These are phyloP conservation scores for Microdochium bolleyi DNA, from an alignment of 2,329 filamentous ascomycete genomes.

Conservation along the genomic window DNA sequence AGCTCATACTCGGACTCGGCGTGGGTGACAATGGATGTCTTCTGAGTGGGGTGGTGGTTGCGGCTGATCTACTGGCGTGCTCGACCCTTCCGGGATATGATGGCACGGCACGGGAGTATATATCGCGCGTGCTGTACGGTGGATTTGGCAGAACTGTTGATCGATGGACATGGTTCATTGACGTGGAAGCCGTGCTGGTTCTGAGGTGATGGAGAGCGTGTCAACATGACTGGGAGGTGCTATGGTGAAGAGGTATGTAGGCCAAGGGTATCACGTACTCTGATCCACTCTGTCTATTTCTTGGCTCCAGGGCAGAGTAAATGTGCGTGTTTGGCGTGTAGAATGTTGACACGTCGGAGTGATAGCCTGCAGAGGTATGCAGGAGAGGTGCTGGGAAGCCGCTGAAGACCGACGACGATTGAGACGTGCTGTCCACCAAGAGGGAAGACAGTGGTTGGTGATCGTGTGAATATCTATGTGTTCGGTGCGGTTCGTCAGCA, in stretches of 20 bases:
- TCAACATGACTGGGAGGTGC: conserved; percentile 6
- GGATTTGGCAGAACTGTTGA: conserved; percentile 44
- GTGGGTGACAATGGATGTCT: conserved; percentile 47
- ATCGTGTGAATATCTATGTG: conserved; percentile 46
- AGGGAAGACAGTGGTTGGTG: conserved; percentile 38
- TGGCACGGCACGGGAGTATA: conserved; percentile 44
- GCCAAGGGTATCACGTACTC: conserved; percentile 36
- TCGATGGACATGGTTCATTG: conserved; percentile 51
- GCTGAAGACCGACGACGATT: conserved; percentile 41
- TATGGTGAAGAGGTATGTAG: conserved; percentile 5
- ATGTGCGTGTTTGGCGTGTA: conserved; percentile 36
- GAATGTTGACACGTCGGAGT: conserved; percentile 39
- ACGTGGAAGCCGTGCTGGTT: conserved; percentile 42
- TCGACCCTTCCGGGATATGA: conserved; percentile 39
- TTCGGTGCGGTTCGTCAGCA: conserved; percentile 16
- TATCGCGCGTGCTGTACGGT: conserved; percentile 41
- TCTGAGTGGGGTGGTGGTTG: conserved; percentile 37
- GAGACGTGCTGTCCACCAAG: conserved; percentile 42
- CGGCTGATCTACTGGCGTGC: conserved; percentile 41
- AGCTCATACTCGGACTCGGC: conserved; percentile 37
- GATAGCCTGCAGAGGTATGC: conserved; percentile 37
- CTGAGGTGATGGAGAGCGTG: conserved; percentile 25
- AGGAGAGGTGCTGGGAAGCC: conserved; percentile 43
- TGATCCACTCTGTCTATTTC: conserved; percentile 41
- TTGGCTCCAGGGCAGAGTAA: conserved; percentile 42